Evolutionary conservation across 495 filamentous ascomycete species (phyloP), one percentile per base, ranked within the genome.

Genomic region (Tricharina praecox): DNA sequence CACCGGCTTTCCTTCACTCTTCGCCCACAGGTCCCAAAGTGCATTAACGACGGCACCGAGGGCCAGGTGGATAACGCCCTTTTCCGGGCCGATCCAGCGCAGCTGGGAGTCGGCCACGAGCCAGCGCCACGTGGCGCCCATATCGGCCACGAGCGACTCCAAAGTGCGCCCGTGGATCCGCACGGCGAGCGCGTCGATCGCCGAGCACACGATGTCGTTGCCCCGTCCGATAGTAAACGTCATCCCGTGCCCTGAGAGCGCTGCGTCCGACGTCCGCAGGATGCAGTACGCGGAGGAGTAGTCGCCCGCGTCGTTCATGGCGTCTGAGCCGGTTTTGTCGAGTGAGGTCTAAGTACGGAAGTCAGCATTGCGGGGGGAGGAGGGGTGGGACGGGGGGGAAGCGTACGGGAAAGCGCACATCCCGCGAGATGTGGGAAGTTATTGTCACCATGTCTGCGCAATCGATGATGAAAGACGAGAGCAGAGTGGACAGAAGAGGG

Each of bases 221-320:
- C 87, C 87, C 52, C 87, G 83, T 62, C 87, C 87, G 55, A 93
- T 93, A 28, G 87, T 95, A 70, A 95, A 95, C 54, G 86, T 93
- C 86, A 94, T 93, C 58, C 85, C 84, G 59, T 95, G 87, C 39
- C 87, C 87, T 11, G 69, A 66, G 62, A 75, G 70, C 3, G 71
- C 59, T 0, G 78, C 77, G n/a, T 38, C 41, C 60, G 92, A 79
- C 1, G 87, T 93, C 56, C 82, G 65, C 45, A 95, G 70, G 59
- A 95, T 86, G 63, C 85, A 93, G 70, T 93, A 95, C 11, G 87
- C 85, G 37, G 85, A 69, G 1, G 82, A 88, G 65, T 93, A 95
- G 67, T 95, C 87, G 28, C 85, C 83, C 3, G 87, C 85, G 11
- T 82, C 81, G 62, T 95, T 93, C 87, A 95, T 95, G 59, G 87